phyloP scores from a whole-genome alignment of 2,329 filamentous ascomycete genomes.

The Ophiostoma piceae region DNA sequence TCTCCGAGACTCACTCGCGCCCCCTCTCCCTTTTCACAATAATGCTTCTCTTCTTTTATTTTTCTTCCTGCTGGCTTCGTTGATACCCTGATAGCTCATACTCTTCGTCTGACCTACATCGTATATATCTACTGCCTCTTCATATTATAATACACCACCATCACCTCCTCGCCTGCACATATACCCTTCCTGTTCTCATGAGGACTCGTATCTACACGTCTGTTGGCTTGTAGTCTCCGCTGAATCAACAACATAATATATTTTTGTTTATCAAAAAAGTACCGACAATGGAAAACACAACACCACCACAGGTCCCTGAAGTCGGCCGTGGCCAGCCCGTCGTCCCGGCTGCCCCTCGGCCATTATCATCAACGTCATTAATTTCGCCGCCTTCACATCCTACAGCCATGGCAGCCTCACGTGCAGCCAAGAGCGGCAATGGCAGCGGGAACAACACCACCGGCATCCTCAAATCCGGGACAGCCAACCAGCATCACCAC shows the following conservation, averaged over 20 bases:
- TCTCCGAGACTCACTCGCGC: conserved; percentile 12
- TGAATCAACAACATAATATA: no score
- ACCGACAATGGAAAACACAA: background rate
- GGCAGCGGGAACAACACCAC: conserved; percentile 25
- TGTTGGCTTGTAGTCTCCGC: conserved; percentile 9
- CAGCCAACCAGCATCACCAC: conserved; percentile 25
- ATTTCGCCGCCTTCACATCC: background rate
- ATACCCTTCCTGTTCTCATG: background rate
- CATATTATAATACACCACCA: background rate
- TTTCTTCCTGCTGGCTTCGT: conserved; percentile 12
- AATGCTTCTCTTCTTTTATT: conserved; percentile 7
- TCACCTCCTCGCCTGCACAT: background rate
- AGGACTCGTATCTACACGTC: background rate
- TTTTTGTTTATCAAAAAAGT: background rate
- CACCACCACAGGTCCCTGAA: background rate
- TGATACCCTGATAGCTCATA: background rate
- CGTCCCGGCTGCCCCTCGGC: background rate
- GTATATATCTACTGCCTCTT: background rate
- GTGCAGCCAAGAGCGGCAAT: conserved; percentile 27
- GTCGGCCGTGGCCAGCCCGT: background rate
- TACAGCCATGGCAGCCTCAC: background rate
- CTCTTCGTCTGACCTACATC: background rate
- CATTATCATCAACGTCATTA: background rate
- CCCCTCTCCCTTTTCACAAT: conserved; percentile 3
- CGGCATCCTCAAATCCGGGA: background rate